Evolutionary conservation across 192 early-diverging fungal species (phyloP).

Genomic region (Powellomyces hirtus): DNA sequence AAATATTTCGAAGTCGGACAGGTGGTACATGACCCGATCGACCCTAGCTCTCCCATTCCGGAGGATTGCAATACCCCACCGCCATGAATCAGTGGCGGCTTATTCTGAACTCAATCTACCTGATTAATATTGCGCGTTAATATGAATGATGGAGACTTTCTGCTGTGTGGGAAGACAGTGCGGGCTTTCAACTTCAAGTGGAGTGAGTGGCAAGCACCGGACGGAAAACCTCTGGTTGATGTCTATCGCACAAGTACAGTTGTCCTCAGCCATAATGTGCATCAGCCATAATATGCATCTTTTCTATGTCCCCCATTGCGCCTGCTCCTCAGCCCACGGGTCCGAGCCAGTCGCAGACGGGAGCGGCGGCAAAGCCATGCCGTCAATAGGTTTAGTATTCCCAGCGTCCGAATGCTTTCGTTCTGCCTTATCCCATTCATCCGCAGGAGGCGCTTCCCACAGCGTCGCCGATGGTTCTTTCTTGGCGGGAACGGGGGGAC

Average conservation of each 20-base stretch:
- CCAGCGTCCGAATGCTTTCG: not conserved
- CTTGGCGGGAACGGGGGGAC: not conserved
- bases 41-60: constrained; percentile 72
- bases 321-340: not conserved
- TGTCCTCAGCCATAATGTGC: too few relatives aligned
- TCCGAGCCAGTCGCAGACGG: not conserved
- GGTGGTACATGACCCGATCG: constrained; percentile 80
- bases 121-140: too few relatives aligned
- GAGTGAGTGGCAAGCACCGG: too few relatives aligned
- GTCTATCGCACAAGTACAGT: too few relatives aligned
- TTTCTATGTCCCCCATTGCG: not conserved
- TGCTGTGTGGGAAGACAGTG: too few relatives aligned
- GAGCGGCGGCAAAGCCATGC: not conserved
- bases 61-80: too few relatives aligned
- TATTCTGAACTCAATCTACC: too few relatives aligned
- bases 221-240: too few relatives aligned
- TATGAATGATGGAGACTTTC: too few relatives aligned
- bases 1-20: constrained; percentile 84
- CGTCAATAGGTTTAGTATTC: not conserved
- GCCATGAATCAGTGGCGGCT: too few relatives aligned
- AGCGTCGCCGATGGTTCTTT: not conserved
- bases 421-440: not conserved
- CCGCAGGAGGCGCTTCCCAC: not conserved
- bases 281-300: too few relatives aligned
- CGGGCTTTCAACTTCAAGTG: too few relatives aligned